Conservation (phyloP, 768 basidiomycete genomes). For the Boletus pseudo-olivaceus region DNA sequence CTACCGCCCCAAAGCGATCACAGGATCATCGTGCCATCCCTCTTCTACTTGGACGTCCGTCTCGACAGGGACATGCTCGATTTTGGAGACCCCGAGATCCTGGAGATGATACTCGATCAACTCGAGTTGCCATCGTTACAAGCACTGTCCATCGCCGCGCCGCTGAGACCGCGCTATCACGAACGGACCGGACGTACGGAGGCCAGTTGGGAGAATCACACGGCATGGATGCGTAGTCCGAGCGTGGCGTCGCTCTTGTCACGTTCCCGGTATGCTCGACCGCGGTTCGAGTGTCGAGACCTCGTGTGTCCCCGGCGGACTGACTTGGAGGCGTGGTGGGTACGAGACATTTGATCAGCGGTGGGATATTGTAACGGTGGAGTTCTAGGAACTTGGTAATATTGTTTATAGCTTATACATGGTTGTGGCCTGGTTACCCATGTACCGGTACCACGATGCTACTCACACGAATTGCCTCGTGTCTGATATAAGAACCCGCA, state of each 20-base stretch:
- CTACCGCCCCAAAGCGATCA: background rate
- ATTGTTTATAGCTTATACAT: background rate
- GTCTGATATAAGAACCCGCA: background rate
- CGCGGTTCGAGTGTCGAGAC: conserved; percentile 9
- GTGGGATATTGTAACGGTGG: background rate
- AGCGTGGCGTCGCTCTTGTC: conserved; percentile 13
- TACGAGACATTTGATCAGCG: background rate
- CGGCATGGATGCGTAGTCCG: conserved; percentile 13
- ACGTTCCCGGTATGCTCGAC: conserved; percentile 6
- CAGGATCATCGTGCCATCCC: conserved; percentile 1
- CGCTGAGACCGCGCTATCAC: background rate
- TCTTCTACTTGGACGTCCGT: conserved; percentile 14
- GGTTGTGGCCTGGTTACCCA: background rate
- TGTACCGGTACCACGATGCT: background rate
- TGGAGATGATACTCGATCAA: conserved; percentile 19
- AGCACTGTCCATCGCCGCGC: conserved; percentile 11
- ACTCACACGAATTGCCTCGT: too few relatives aligned
- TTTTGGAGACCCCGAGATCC: conserved; percentile 15
- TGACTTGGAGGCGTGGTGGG: background rate
- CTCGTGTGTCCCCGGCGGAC: background rate
- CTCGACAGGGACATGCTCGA: conserved; percentile 22
- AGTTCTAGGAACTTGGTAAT: background rate
- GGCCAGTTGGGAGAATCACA: conserved; percentile 2
- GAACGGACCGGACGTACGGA: background rate
- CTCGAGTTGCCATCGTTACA: conserved; percentile 21